Conservation (phyloP, 768 basidiomycete genomes). For the Flagelloscypha sp. region DNA sequence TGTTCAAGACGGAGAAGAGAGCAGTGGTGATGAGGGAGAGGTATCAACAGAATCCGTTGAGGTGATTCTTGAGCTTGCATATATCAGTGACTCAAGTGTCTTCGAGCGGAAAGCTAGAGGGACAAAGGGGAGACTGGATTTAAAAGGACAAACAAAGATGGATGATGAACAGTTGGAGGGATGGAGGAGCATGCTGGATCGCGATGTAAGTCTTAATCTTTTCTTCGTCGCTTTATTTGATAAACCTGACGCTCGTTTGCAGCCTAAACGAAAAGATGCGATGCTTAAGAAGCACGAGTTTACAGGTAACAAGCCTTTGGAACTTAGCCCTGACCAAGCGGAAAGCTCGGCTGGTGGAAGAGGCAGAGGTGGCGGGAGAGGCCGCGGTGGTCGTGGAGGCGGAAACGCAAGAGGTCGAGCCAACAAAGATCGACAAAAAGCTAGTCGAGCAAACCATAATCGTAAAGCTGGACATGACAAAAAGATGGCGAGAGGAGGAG, state of each 20-base stretch:
- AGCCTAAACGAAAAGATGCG: slow-evolving; percentile 72
- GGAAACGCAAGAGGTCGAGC: slow-evolving; percentile 48
- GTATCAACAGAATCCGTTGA: slow-evolving; percentile 33
- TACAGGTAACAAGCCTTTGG: slow-evolving; percentile 45
- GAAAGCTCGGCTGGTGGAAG: slow-evolving; percentile 25
- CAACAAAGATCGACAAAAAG: slow-evolving; percentile 72
- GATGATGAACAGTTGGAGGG: slow-evolving; percentile 83
- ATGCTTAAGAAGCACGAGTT: slow-evolving; percentile 74
- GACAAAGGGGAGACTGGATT: slow-evolving; percentile 54
- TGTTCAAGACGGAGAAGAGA: slow-evolving; percentile 50
- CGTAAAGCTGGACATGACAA: slow-evolving; percentile 83
- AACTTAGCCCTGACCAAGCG: slow-evolving; percentile 10
- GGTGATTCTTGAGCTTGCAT: slow-evolving; percentile 67
- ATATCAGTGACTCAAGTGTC: slow-evolving; percentile 61
- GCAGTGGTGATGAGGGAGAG: slow-evolving; percentile 26
- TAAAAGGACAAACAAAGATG: slow-evolving; percentile 63
- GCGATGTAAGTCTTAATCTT: slow-evolving; percentile 52
- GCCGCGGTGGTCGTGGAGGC: slow-evolving; percentile 28
- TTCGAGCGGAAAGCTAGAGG: slow-evolving; percentile 76
- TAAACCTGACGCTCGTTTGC: slow-evolving; percentile 1
- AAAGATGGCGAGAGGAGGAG: slow-evolving; percentile 70
- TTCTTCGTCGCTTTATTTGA: not conserved
- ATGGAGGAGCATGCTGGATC: slow-evolving; percentile 84
- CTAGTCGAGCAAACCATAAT: slow-evolving; percentile 62
- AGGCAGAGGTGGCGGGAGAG: slow-evolving; percentile 30